phyloP scores from a whole-genome alignment of 2,329 filamentous ascomycete genomes.

The Leptodontidium sp. region DNA sequence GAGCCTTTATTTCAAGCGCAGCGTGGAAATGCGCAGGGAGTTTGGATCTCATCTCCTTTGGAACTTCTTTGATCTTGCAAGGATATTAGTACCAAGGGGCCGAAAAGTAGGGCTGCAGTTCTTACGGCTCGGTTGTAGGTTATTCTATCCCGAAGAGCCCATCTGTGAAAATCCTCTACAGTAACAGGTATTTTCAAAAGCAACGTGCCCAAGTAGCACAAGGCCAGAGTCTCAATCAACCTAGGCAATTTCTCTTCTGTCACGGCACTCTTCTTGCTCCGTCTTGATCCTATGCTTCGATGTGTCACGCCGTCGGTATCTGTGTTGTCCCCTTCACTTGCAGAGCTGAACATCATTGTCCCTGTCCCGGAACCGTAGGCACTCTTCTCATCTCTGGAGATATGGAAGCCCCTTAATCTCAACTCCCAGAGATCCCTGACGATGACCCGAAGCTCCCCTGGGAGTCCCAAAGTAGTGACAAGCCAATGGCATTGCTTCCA shows the following conservation, averaged over 20 bases:
- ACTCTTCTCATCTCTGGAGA: constrained; percentile 48
- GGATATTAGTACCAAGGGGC: constrained; percentile 1
- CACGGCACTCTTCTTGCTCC: constrained; percentile 35
- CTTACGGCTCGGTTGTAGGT: constrained; percentile 73
- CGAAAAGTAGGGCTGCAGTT: constrained; percentile 39
- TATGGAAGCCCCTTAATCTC: constrained; percentile 49
- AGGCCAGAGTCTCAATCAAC: constrained; percentile 75
- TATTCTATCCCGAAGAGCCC: constrained; percentile 72
- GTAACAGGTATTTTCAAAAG: constrained; percentile 80
- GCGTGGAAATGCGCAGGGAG: constrained; percentile 69
- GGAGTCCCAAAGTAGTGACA: constrained; percentile 70
- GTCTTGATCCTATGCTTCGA: constrained; percentile 57
- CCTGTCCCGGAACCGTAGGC: constrained; percentile 46
- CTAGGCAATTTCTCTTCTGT: constrained; percentile 60
- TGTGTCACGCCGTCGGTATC: constrained; percentile 46
- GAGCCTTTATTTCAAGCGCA: constrained; percentile 60
- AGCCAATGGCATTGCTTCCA: constrained; percentile 83
- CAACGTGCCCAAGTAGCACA: constrained; percentile 82
- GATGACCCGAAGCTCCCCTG: constrained; percentile 77
- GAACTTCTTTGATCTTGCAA: constrained; percentile 61
- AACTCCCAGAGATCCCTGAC: constrained; percentile 88
- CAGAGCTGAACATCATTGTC: constrained; percentile 47
- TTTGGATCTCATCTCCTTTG: constrained; percentile 69
- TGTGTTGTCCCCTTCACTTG: constrained; percentile 48
- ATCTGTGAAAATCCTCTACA: constrained; percentile 74